A percentile compares a stretch with the other conserved stretches of the same genome.
phyloP scores from a whole-genome alignment of 2,329 filamentous ascomycete genomes.

The Alternaria atra region DNA sequence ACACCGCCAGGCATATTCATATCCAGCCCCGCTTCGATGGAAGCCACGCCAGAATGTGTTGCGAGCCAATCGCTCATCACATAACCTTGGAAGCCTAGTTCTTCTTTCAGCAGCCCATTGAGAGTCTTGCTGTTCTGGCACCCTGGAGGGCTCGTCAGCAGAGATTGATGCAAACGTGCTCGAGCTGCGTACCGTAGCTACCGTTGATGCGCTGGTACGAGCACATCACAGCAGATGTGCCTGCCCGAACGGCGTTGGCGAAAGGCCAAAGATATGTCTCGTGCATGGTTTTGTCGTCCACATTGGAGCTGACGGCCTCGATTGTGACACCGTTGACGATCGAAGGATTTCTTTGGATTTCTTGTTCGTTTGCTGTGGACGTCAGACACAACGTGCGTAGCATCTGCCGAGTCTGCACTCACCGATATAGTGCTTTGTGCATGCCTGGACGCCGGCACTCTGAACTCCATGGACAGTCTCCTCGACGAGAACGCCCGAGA shows the following conservation, averaged over 20 bases:
- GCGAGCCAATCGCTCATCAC: constrained; percentile 56
- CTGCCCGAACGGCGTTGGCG: constrained; percentile 66
- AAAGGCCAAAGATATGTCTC: constrained; percentile 65
- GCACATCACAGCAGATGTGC: constrained; percentile 68
- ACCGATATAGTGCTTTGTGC: constrained; percentile 63
- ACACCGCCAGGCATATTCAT: constrained; percentile 57
- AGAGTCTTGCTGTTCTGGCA: constrained; percentile 53
- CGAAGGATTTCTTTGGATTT: constrained; percentile 53
- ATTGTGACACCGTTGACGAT: constrained; percentile 52
- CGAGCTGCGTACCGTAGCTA: not conserved
- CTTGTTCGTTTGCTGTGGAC: constrained; percentile 63
- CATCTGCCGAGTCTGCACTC: too few relatives aligned
- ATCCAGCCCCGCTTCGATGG: constrained; percentile 58
- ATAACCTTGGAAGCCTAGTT: constrained; percentile 60
- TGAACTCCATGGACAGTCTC: constrained; percentile 52
- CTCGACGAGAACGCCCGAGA: constrained; percentile 53
- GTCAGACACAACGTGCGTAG: too few relatives aligned
- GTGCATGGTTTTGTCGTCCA: constrained; percentile 62
- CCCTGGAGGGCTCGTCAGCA: constrained; percentile 14
- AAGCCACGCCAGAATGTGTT: constrained; percentile 54
- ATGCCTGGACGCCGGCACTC: constrained; percentile 52
- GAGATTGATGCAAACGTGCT: constrained; percentile 37
- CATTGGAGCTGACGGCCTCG: constrained; percentile 68
- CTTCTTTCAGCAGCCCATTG: constrained; percentile 61
- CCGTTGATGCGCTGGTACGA: constrained; percentile 40